Percentiles rank a stretch among this genome's conserved stretches.
Evolutionary conservation across 2,329 filamentous ascomycete genomes (phyloP).

Genomic region (Aspergillus fijiensis): DNA sequence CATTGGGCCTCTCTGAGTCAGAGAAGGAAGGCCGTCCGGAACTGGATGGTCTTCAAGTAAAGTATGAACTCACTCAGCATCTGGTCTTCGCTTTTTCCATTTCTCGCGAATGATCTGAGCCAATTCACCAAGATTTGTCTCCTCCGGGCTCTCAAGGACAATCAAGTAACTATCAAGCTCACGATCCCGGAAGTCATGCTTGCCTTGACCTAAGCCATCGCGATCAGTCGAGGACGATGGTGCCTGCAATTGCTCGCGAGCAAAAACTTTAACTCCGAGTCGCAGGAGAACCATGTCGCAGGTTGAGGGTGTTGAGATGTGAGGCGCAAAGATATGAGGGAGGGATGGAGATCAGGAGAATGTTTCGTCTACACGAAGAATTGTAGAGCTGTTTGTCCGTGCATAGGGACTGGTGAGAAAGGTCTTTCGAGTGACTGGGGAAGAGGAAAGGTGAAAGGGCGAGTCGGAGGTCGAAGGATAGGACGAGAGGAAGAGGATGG

Average conservation of each 20-base stretch:
- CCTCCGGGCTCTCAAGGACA: constrained; percentile 32
- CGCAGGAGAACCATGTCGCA: constrained; percentile 38
- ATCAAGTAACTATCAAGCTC: constrained; percentile 34
- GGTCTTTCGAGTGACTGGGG: neutral
- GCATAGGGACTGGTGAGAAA: neutral
- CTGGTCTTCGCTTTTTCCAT: constrained; percentile 35
- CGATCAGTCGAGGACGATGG: constrained; percentile 14
- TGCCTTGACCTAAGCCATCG: constrained; percentile 16
- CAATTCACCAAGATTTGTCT: constrained; percentile 30
- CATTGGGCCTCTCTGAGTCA: neutral
- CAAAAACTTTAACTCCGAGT: constrained; percentile 37
- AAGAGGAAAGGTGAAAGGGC: neutral
- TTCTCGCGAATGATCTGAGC: constrained; percentile 33
- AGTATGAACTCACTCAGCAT: constrained; percentile 30
- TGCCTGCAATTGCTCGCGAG: constrained; percentile 26
- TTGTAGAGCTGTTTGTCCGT: neutral
- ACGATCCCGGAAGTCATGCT: constrained; percentile 1
- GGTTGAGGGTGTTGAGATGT: neutral
- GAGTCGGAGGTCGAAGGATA: neutral
- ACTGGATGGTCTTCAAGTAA: neutral
- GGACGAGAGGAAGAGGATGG: neutral
- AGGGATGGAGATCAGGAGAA: neutral
- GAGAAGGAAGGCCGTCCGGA: too few species aligned
- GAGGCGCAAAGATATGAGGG: neutral
- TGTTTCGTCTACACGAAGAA: neutral